These are phyloP conservation scores for Wallacemonas collosoma DNA, from an alignment of 208 protist genomes.

Conservation along the genomic window DNA sequence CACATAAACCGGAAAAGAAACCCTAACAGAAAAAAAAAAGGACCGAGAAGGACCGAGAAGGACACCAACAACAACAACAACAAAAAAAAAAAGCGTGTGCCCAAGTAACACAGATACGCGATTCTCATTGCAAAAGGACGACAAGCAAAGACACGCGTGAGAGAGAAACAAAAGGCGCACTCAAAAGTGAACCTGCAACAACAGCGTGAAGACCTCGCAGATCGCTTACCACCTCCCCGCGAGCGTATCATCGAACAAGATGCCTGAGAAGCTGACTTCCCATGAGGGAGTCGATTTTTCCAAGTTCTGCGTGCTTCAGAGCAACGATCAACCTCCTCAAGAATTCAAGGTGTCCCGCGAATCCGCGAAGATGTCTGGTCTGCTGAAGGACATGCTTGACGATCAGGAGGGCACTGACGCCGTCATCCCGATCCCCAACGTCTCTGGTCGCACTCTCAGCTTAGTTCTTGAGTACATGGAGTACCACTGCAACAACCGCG, in stretches of 20 bases:
- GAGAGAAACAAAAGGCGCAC: no score
- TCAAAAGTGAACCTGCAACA: no score
- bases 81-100: slow-evolving; percentile 4
- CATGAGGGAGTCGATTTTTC: slow-evolving; percentile 73
- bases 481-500: slow-evolving; percentile 87
- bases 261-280: slow-evolving; percentile 60
- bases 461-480: slow-evolving; percentile 95
- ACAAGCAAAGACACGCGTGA: no score
- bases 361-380: slow-evolving; percentile 84
- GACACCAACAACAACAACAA: neutral
- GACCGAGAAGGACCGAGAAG: neutral
- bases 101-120: no score
- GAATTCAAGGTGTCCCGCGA: slow-evolving; percentile 87
- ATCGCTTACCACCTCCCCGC: neutral
- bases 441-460: slow-evolving; percentile 83
- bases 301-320: slow-evolving; percentile 88
- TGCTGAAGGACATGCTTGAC: slow-evolving; percentile 92
- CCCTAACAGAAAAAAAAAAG: slow-evolving; percentile 22
- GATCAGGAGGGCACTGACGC: slow-evolving; percentile 70
- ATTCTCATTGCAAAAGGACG: no score
- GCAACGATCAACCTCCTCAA: slow-evolving; percentile 81
- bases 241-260: slow-evolving; percentile 10
- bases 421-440: slow-evolving; percentile 93
- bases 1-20: no score
- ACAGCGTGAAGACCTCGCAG: no score